Evolutionary conservation across 2,329 filamentous ascomycete species (phyloP).

Genomic region (Ilyonectria sp.): DNA sequence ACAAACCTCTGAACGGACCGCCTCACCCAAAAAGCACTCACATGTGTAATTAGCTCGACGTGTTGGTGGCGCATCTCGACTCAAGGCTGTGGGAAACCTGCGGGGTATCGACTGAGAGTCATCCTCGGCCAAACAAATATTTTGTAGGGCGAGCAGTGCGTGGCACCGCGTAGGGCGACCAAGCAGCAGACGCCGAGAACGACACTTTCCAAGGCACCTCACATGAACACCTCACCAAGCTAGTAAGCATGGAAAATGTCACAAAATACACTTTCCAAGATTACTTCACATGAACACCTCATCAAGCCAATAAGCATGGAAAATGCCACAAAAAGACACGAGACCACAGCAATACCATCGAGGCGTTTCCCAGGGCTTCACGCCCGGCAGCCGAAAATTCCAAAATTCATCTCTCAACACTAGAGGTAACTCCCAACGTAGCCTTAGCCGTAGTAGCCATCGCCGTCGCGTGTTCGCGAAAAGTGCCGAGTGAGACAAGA

Average conservation of each 20-base stretch:
- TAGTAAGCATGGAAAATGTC: background rate
- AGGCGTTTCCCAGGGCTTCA: constrained; percentile 27
- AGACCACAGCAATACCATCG: background rate
- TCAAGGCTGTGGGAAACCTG: background rate
- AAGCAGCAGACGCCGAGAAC: background rate
- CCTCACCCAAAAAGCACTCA: background rate
- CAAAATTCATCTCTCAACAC: constrained; percentile 31
- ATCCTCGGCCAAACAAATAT: constrained; percentile 1
- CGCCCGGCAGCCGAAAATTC: constrained; percentile 26
- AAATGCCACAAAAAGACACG: background rate
- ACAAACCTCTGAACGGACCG: constrained; percentile 4
- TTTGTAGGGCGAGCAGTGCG: constrained; percentile 17
- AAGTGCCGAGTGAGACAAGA: constrained; percentile 29
- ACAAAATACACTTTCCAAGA: background rate
- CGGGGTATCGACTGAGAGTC: background rate
- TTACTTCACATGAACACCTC: constrained; percentile 9
- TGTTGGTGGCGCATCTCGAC: background rate
- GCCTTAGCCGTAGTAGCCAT: constrained; percentile 27
- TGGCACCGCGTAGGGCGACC: constrained; percentile 10
- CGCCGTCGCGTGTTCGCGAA: constrained; percentile 20
- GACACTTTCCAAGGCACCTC: background rate
- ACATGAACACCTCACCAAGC: constrained; percentile 4
- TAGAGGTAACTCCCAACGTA: constrained; percentile 30
- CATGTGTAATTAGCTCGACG: background rate
- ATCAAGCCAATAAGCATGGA: background rate